Evolutionary conservation across 164 flowering plant genomes (phyloP).

Genomic region (Malania oleifera): DNA sequence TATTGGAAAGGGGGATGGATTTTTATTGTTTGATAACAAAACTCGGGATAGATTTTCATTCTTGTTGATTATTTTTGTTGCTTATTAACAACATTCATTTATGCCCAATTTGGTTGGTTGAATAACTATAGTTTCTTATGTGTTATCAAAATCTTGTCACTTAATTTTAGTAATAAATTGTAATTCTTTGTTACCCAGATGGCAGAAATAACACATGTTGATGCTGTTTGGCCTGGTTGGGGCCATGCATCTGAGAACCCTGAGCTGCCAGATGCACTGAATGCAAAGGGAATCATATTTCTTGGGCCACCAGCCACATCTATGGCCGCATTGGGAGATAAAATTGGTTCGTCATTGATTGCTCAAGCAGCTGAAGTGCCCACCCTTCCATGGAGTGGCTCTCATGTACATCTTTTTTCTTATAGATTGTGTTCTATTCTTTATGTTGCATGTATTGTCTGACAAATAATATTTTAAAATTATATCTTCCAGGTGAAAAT

Average conservation of each 20-base stretch:
- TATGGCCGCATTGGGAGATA: conserved; percentile 98
- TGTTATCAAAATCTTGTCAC: background rate
- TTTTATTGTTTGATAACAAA: no score
- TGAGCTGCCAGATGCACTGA: conserved; percentile 90
- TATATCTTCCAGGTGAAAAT: conserved; percentile 69
- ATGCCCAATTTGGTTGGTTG: no score
- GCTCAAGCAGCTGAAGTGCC: conserved; percentile 99
- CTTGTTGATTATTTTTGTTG: background rate
- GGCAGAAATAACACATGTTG: conserved; percentile 93
- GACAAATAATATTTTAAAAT: background rate
- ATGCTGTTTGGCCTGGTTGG: conserved; percentile 99
- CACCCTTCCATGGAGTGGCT: conserved; percentile 99
- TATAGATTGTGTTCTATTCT: background rate
- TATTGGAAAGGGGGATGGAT: background rate
- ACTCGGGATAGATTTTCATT: background rate
- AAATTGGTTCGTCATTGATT: conserved; percentile 96
- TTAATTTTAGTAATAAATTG: conserved; percentile 1
- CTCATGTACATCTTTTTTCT: conserved; percentile 57
- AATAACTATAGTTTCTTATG: no score
- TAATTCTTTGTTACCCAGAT: conserved; percentile 40
- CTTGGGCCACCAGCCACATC: conserved; percentile 93
- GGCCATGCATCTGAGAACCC: conserved; percentile 99
- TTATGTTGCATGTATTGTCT: conserved; percentile 1
- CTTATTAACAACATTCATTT: no score
- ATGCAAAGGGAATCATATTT: conserved; percentile 79